Evolutionary conservation across 768 basidiomycete species (phyloP).

Genomic region (Tylopilus felleus): DNA sequence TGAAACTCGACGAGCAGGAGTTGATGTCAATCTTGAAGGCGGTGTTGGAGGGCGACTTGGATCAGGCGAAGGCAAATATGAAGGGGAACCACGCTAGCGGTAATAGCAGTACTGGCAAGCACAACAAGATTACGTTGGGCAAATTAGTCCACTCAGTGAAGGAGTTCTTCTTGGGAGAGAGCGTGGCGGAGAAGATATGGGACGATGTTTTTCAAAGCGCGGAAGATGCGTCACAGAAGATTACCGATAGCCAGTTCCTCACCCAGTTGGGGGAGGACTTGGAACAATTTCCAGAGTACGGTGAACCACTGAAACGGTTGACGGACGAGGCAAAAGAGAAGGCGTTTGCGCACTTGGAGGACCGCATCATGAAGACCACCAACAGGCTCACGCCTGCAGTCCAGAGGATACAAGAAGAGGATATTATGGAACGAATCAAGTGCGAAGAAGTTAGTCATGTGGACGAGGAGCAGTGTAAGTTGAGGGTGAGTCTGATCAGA

Average conservation of each 20-base stretch:
- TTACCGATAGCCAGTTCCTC: not conserved
- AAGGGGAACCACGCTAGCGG: not conserved
- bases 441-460: not conserved
- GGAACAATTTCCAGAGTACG: not conserved
- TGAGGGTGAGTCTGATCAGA: constrained; percentile 19
- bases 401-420: constrained; percentile 8
- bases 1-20: not conserved
- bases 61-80: constrained; percentile 2
- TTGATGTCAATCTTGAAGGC: not conserved
- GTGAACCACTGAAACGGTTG: not conserved
- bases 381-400: constrained; percentile 12
- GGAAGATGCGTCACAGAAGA: not conserved
- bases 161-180: not conserved
- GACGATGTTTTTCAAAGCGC: not conserved
- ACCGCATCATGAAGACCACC: not conserved
- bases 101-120: not conserved
- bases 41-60: constrained; percentile 1
- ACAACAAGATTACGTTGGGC: not conserved
- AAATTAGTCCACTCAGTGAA: not conserved
- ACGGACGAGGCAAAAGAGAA: not conserved
- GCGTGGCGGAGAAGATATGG: not conserved
- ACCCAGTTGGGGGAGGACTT: not conserved
- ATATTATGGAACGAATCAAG: not conserved
- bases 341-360: not conserved
- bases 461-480: constrained; percentile 2